Base-by-base conservation (phyloP, 192 early-diverging fungal genomes). In the Umbelopsis isabellina region DNA sequence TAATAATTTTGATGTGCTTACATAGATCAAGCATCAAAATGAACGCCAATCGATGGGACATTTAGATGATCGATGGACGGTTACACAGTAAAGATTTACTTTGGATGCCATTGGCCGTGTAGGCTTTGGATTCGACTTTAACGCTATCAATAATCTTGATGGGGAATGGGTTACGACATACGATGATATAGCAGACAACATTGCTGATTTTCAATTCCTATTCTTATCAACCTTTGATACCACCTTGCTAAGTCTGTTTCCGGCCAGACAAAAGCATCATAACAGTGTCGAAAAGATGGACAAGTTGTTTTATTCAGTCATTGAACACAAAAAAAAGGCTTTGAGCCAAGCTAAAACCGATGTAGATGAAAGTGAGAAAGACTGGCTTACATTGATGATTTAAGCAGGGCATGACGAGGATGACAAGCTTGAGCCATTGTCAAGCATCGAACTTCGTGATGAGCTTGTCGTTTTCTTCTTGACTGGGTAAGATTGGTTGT, bases 51-150 rank as follows among this genome's bases (percentile, higher is more conserved):
- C 27, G 27, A 30, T 30, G 27, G 27, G 27, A 30, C 27, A 30
- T 1, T 30, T 2, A 30, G 27, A 1, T 3, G 27, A 30, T 30
- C 27, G 27, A 30, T 30, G 27, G 27, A 30, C 27, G 3, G 27
- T 30, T 30, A 30, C 27, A 30, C 27, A 30, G 27, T 30, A 71
- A 49, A 48, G 77, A 0, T 73, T 73, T 30, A 22, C 77, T 4
- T 66, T 78, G 48, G 77, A 78, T 45, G 67, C 65, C 22, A 78
- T 78, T 45, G 77, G 77, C 35, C 45, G 22, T 33, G 66, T 72
- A 53, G 77, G 77, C 5, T 78, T 78, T 67, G 77, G 78, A 66
- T 68, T 71, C 20, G 65, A 78, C 46, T 78, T 74, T 18, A 33
- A 78, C n/a, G 68, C 77, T 3, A 65, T 69, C 2, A 50, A 70